Evolutionary conservation across 75 land plant genomes (phyloP), one percentile per base, ranked within the genome.

Genomic region (Isoetes taiwanensis): DNA sequence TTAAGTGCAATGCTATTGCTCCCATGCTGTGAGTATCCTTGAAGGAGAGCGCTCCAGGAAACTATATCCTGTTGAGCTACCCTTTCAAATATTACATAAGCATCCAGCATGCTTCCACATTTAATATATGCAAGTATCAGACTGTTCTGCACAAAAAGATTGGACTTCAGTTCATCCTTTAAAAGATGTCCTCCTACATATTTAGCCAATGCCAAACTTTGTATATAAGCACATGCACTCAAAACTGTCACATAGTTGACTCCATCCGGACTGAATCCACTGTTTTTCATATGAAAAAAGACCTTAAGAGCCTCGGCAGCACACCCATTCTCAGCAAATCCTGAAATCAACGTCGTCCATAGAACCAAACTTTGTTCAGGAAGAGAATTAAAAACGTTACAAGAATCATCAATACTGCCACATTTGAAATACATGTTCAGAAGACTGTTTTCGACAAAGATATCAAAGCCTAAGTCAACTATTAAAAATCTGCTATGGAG

Each of bases 331-430:
- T 68, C 67, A 32, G 69, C 56, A 28, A 57, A 68, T 8, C 56
- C 72, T 39, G 76, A n/a, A 29, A 68, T 68, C 46, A 73, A 38
- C 3, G 65, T 42, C 9, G 70, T 67, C 75, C 75, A 72, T 19
- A 70, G 56, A 43, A 72, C 70, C 9, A 63, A 23, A 29, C 63
- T 63, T 57, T 58, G 41, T 19, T 58, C 53, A 50, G 63, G 56
- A 66, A 72, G 63, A 63, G 21, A 38, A 41, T 73, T 63, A 69
- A 73, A 73, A 58, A 68, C 28, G 6, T 34, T 21, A 14, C 6
- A 12, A 2, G 67, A 62, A 41, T 63, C 20, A 16, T 58, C 63
- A 2, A 59, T 2, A 2, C 50, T 32, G 1, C 76, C 72, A 27
- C 76, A 63, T 35, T 74, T 74, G 0, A 56, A 19, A 58, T 69